Evolutionary conservation across 2,329 filamentous ascomycete species (phyloP).

Genomic region (Dothidotthia symphoricarpi): DNA sequence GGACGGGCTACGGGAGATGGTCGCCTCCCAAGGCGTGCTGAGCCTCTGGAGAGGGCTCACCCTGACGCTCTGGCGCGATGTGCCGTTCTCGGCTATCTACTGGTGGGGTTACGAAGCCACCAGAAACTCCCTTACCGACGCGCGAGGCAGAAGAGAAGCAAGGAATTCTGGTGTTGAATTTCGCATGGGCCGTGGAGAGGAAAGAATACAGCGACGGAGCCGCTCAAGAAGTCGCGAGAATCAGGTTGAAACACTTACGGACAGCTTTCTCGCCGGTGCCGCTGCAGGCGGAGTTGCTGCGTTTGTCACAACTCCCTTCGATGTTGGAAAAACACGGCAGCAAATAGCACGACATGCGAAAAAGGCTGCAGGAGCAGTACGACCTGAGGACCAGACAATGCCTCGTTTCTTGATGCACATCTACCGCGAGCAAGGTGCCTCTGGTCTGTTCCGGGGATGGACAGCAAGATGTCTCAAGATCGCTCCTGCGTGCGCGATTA

Average conservation of each 20-base stretch:
- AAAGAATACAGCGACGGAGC: constrained; percentile 30
- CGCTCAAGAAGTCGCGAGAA: constrained; percentile 66
- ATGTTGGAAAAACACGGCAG: constrained; percentile 93
- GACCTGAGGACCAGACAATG: constrained; percentile 76
- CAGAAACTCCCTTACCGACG: constrained; percentile 67
- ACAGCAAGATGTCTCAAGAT: constrained; percentile 89
- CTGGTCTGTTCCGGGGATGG: constrained; percentile 88
- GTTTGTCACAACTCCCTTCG: constrained; percentile 88
- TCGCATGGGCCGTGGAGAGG: constrained; percentile 33
- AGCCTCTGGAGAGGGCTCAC: constrained; percentile 89
- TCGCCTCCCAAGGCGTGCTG: constrained; percentile 69
- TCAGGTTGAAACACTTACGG: constrained; percentile 73
- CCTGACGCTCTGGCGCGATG: constrained; percentile 92
- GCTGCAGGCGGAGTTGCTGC: constrained; percentile 81
- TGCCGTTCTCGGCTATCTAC: constrained; percentile 94
- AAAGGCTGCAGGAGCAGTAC: constrained; percentile 42
- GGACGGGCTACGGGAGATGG: constrained; percentile 74
- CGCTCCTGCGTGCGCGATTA: constrained; percentile 94
- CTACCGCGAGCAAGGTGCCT: constrained; percentile 75
- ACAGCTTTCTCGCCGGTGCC: constrained; percentile 86
- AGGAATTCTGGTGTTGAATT: constrained; percentile 33
- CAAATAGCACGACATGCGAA: constrained; percentile 70
- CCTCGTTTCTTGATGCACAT: constrained; percentile 85
- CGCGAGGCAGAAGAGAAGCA: constrained; percentile 55
- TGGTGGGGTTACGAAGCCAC: constrained; percentile 97